These are phyloP conservation scores for Phlebopus sp. DNA, from an alignment of 1,284 basidiomycete species.

Conservation along the genomic window DNA sequence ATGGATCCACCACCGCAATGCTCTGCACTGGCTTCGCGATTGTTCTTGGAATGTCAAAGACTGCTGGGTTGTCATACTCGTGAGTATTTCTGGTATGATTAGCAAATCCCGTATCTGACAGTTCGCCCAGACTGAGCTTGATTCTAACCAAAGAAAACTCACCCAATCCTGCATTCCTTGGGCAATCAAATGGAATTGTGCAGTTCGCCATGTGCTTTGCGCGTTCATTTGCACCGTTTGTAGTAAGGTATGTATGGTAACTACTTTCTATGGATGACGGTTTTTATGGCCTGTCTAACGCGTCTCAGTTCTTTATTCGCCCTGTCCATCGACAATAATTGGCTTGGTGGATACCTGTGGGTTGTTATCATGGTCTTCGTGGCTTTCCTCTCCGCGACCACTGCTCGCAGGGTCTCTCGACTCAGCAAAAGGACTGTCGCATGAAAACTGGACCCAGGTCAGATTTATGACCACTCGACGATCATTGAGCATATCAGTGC, in stretches of 20 bases:
- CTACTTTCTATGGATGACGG: background rate
- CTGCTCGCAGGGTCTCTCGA: constrained; percentile 23
- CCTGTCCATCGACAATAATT: constrained; percentile 39
- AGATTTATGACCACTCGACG: background rate
- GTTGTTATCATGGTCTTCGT: constrained; percentile 41
- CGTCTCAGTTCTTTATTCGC: constrained; percentile 49
- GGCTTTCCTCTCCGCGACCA: constrained; percentile 15
- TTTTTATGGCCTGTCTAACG: constrained; percentile 6
- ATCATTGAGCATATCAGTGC: background rate
- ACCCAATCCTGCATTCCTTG: constrained; percentile 51
- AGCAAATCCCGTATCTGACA: too few species aligned
- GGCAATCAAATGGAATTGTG: constrained; percentile 60
- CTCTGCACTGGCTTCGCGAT: constrained; percentile 45
- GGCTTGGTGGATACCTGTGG: constrained; percentile 47
- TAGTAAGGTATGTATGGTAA: constrained; percentile 49
- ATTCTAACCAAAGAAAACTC: constrained; percentile 57
- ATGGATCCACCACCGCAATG: constrained; percentile 18
- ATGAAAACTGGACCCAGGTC: too few species aligned
- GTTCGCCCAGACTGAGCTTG: constrained; percentile 49
- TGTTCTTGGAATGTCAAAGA: constrained; percentile 38
- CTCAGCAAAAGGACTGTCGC: constrained; percentile 21
- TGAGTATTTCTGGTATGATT: constrained; percentile 22
- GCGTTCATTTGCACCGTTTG: constrained; percentile 57
- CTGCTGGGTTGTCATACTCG: constrained; percentile 41
- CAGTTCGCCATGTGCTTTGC: constrained; percentile 60